Base-by-base conservation (phyloP, 306 rosid genomes). In the Canavalia ensiformis region DNA sequence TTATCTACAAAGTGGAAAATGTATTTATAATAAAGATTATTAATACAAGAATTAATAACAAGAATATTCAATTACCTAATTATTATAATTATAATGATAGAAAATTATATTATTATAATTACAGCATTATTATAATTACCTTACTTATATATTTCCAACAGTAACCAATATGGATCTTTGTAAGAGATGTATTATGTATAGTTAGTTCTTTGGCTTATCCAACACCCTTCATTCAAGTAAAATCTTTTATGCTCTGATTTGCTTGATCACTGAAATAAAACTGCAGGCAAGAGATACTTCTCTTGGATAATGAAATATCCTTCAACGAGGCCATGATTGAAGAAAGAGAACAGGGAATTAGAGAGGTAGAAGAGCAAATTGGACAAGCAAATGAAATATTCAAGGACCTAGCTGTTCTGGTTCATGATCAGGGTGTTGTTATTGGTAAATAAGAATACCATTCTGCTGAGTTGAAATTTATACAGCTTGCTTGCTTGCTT, bases 261-360 rank as follows among this genome's bases (percentile, higher is more conserved):
- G 54, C 46, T 83, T 84, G 47, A 83, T 72, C 83, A 46, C 28
- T 64, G 44, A 76, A 72, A 80, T 63, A 75, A 70, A 73, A 84
- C 29, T 83, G 75, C 89, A 92, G 97, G 90, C 92, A 90, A 83
- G 95, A 88, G 84, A 76, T 90, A 74, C 75, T 65, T 62, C 70
- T 88, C 18, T 86, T 88, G 72, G 95, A 88, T 72, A 92, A 88
- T 77, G 95, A 89, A 78, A 81, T 90, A 37, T 86, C 92, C 37
- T 92, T 92, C 90, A 92, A 92, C 65, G 97, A 92, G 54, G 93
- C 97, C 64, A 88, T 92, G 75, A 90, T 92, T 88, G 97, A 90
- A 12, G 97, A 92, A 87, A 90, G 97, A 83, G 97, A 92, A 13
- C 94, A 89, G 63, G 94, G 95, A 68, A 87, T 92, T 76, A 79